Evolutionary conservation across 2,329 filamentous ascomycete genomes (phyloP).

Genomic region (Ceratocystis colombiana): DNA sequence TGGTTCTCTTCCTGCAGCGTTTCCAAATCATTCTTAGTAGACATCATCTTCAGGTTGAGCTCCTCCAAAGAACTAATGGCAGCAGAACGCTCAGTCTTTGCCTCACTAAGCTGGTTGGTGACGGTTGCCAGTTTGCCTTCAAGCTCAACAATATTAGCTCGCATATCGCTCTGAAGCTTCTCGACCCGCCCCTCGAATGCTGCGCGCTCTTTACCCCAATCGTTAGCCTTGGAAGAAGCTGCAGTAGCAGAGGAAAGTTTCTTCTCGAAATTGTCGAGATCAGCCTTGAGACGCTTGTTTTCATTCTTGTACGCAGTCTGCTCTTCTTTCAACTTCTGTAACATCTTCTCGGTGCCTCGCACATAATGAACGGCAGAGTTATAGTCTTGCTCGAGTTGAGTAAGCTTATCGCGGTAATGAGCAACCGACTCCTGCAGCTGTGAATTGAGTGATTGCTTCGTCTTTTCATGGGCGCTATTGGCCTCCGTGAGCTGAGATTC

Average conservation of each 20-base stretch:
- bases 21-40: slow-evolving; percentile 59
- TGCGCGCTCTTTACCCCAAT: slow-evolving; percentile 67
- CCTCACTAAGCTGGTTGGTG: slow-evolving; percentile 56
- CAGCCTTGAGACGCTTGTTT: slow-evolving; percentile 70
- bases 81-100: slow-evolving; percentile 58
- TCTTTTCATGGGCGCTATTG: slow-evolving; percentile 72
- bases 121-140: slow-evolving; percentile 61
- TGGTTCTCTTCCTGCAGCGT: slow-evolving; percentile 73
- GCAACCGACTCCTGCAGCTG: slow-evolving; percentile 80
- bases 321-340: slow-evolving; percentile 97
- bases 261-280: slow-evolving; percentile 60
- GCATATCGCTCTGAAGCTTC: slow-evolving; percentile 58
- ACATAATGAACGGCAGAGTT: slow-evolving; percentile 97
- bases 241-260: slow-evolving; percentile 35
- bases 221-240: slow-evolving; percentile 39
- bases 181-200: slow-evolving; percentile 59
- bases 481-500: slow-evolving; percentile 77
- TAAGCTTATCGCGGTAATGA: slow-evolving; percentile 82
- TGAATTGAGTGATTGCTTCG: slow-evolving; percentile 63
- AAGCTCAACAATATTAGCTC: slow-evolving; percentile 53
- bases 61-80: slow-evolving; percentile 48
- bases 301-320: slow-evolving; percentile 83
- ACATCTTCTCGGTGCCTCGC: slow-evolving; percentile 97
- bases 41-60: slow-evolving; percentile 46
- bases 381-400: slow-evolving; percentile 92